Evolutionary conservation across 2,329 filamentous ascomycete species (phyloP).

Genomic region (Xylariomycetidae sp.): DNA sequence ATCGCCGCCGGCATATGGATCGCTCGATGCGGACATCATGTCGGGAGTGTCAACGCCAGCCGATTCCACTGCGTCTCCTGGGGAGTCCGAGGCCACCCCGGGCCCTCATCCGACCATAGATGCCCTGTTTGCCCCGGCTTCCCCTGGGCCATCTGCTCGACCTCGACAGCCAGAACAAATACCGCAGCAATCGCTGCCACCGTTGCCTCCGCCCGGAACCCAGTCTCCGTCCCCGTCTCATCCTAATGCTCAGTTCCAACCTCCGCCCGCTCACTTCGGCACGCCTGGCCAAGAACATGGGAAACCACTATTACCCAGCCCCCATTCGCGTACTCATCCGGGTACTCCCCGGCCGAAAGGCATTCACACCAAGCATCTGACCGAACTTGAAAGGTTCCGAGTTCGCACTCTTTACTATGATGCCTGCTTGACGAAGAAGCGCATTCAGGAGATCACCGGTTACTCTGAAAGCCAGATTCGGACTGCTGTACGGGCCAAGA

Average conservation of each 20-base stretch:
- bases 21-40: too few relatives aligned
- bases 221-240: neutral
- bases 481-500: conserved; percentile 19
- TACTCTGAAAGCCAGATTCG: conserved; percentile 24
- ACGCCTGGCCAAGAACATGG: conserved; percentile 1
- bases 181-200: neutral
- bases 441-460: conserved; percentile 22
- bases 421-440: conserved; percentile 16
- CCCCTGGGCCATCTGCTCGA: neutral
- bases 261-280: neutral
- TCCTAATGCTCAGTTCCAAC: neutral
- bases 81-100: neutral
- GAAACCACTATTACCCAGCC: conserved; percentile 6
- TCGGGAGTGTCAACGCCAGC: neutral
- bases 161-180: neutral
- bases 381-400: conserved; percentile 21
- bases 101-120: neutral
- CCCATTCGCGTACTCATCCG: neutral
- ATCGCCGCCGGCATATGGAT: too few relatives aligned
- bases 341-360: conserved; percentile 15
- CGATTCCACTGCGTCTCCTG: neutral
- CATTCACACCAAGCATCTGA: conserved; percentile 23
- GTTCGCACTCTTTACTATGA: conserved; percentile 25
- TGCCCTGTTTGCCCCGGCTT: neutral
- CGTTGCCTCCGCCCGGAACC: neutral